phyloP scores from a whole-genome alignment of 1,139 yeast genomes.

The Blastobotrys apis region DNA sequence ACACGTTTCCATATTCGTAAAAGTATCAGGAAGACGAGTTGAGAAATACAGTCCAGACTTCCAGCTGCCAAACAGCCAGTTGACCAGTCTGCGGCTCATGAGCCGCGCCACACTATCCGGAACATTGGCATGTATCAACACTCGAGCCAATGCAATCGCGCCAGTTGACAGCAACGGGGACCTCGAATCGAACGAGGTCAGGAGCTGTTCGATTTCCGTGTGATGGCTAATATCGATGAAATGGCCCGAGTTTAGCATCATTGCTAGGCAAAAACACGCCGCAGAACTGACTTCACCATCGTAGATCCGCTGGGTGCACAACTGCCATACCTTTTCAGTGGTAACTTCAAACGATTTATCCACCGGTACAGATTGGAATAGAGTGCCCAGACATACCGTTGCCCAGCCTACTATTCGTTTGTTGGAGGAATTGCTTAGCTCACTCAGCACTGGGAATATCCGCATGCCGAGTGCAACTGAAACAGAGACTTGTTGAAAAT shows the following conservation, averaged over 20 bases:
- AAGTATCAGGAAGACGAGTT: background rate
- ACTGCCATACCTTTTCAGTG: conserved; percentile 13
- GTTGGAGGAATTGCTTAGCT: conserved; percentile 6
- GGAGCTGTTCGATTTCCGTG: conserved; percentile 5
- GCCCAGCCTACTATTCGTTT: conserved; percentile 17
- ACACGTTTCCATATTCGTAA: background rate
- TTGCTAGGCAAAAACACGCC: conserved; percentile 18
- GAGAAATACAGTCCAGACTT: background rate
- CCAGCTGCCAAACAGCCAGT: conserved; percentile 5
- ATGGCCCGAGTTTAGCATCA: conserved; percentile 5
- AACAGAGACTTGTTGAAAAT: background rate
- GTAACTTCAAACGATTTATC: background rate
- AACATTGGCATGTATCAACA: conserved; percentile 2
- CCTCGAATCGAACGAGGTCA: conserved; percentile 8
- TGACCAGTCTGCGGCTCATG: background rate
- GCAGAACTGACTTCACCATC: conserved; percentile 15
- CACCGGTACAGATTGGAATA: background rate
- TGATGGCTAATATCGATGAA: background rate
- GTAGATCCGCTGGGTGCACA: conserved; percentile 16
- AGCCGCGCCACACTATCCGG: background rate
- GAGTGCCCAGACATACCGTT: conserved; percentile 10
- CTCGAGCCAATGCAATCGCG: conserved; percentile 3
- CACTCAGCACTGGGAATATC: conserved; percentile 1
- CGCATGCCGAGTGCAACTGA: background rate
- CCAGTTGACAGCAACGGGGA: conserved; percentile 13